These are phyloP conservation scores for Triticum urartu DNA, from an alignment of 176 grass and related monocot species.

Conservation along the genomic window DNA sequence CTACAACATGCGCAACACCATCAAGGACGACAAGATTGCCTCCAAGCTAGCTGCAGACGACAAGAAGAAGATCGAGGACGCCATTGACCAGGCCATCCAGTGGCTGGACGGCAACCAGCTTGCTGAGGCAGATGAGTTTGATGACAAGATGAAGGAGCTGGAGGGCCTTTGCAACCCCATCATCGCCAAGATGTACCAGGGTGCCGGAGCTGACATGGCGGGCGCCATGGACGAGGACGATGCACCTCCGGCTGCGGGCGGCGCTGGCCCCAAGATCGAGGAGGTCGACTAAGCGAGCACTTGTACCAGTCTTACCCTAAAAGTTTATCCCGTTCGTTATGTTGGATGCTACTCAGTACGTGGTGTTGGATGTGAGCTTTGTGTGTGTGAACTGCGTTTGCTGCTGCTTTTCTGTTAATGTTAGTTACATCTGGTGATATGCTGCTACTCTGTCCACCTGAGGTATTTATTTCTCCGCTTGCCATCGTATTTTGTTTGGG, in stretches of 20 bases:
- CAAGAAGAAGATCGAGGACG: conserved; percentile 86
- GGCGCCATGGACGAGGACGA: conserved; percentile 49
- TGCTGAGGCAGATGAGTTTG: conserved; percentile 63
- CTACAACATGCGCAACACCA: conserved; percentile 85
- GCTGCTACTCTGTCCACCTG: no score
- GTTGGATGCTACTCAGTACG: neutral
- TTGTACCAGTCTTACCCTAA: neutral
- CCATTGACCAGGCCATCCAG: conserved; percentile 57
- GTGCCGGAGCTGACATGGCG: conserved; percentile 44
- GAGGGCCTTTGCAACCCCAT: conserved; percentile 69
- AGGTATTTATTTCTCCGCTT: no score
- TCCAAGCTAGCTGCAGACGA: conserved; percentile 47
- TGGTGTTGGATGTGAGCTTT: neutral
- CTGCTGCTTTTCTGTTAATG: neutral
- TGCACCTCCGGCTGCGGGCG: neutral
- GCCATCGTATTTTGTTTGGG: no score
- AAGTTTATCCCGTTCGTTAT: neutral
- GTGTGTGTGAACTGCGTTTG: neutral
- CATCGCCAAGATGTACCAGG: conserved; percentile 79
- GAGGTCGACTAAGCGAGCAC: conserved; percentile 37
- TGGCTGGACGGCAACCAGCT: conserved; percentile 73
- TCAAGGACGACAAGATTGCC: conserved; percentile 73
- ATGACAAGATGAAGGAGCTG: conserved; percentile 74
- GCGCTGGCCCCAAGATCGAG: conserved; percentile 40
- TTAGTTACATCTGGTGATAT: neutral